Evolutionary conservation across 805 yeast genomes (phyloP).

Genomic region (Spathaspora girioi): DNA sequence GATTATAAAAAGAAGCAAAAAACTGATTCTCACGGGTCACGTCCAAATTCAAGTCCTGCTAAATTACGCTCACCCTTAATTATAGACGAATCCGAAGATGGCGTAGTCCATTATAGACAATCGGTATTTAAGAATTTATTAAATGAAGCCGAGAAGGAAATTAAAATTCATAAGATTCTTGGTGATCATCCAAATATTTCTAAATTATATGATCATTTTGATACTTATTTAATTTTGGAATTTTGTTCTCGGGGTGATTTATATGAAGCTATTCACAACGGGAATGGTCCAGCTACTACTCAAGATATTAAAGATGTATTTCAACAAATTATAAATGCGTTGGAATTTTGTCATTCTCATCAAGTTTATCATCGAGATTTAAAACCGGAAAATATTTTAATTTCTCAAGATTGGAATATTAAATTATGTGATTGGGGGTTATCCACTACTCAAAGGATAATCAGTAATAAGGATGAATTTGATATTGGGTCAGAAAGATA

Average conservation of each 20-base stretch:
- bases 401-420: constrained; percentile 53
- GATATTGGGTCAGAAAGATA: constrained; percentile 88
- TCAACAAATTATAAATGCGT: constrained; percentile 46
- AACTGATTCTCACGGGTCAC: constrained; percentile 8
- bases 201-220: constrained; percentile 46
- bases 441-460: constrained; percentile 49
- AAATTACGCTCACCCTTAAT: constrained; percentile 17
- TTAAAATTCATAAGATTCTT: constrained; percentile 57
- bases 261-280: constrained; percentile 70
- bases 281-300: constrained; percentile 58
- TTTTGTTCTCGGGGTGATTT: constrained; percentile 86
- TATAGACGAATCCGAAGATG: not conserved
- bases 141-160: constrained; percentile 66
- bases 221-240: constrained; percentile 59
- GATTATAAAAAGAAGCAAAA: constrained; percentile 31
- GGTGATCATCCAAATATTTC: constrained; percentile 50
- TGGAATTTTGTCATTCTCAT: constrained; percentile 47
- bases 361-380: constrained; percentile 54
- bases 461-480: constrained; percentile 55
- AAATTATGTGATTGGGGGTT: constrained; percentile 59
- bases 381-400: constrained; percentile 55
- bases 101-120: constrained; percentile 10
- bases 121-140: constrained; percentile 29
- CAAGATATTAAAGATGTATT: constrained; percentile 55
- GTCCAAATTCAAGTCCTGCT: constrained; percentile 36